These are phyloP conservation scores for Cordyceps cicadae DNA, from an alignment of 2,329 filamentous ascomycete genomes.

Conservation along the genomic window DNA sequence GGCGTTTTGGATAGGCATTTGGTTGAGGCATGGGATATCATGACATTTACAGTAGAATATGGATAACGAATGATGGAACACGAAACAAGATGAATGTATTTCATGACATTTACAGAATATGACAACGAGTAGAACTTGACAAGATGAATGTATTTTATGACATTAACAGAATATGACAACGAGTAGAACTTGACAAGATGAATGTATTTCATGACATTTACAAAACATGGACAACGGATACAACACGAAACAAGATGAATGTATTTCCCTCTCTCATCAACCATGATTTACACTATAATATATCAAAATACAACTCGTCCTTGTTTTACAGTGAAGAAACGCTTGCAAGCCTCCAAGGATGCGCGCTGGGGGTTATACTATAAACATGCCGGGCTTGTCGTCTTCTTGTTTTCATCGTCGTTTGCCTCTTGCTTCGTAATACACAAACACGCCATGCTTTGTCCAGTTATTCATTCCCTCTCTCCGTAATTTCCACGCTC, in stretches of 20 bases:
- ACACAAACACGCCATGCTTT: background rate
- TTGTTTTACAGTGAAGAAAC: slow-evolving; percentile 1
- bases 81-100: background rate
- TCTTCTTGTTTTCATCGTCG: background rate
- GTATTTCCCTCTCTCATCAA: slow-evolving; percentile 1
- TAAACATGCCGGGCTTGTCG: background rate
- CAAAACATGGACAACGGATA: background rate
- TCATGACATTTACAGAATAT: slow-evolving; percentile 6
- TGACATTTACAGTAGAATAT: background rate
- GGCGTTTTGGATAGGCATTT: background rate
- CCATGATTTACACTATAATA: slow-evolving; percentile 11
- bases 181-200: background rate
- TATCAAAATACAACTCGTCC: slow-evolving; percentile 1
- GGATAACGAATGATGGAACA: background rate
- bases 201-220: background rate
- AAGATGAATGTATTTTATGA: no score
- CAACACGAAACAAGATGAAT: background rate
- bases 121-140: background rate
- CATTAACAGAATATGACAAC: background rate
- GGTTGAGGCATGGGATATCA: background rate
- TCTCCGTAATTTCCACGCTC: background rate
- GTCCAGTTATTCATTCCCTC: background rate
- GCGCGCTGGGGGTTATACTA: background rate
- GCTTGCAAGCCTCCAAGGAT: background rate
- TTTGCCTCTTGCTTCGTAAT: background rate